Percentiles rank a stretch among this genome's conserved stretches.
Evolutionary conservation across 2,329 filamentous ascomycete species (phyloP).

Genomic region (Pyrenophora teres): DNA sequence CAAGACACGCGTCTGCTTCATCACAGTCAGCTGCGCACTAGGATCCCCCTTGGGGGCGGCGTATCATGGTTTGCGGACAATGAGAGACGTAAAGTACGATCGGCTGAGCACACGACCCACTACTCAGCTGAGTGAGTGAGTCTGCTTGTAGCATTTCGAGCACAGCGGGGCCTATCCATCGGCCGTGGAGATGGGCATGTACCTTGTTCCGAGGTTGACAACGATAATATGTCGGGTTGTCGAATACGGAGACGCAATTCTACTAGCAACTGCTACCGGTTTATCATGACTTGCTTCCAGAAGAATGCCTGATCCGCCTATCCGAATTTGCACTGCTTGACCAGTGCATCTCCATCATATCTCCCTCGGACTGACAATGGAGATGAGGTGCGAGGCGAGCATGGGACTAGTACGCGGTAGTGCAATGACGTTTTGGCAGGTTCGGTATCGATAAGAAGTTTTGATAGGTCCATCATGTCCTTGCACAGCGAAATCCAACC

Average conservation of each 20-base stretch:
- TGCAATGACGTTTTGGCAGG: background rate
- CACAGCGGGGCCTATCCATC: slow-evolving; percentile 24
- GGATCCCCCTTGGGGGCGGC: background rate
- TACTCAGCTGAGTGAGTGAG: slow-evolving; percentile 4
- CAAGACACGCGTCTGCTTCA: slow-evolving; percentile 23
- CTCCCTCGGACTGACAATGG: too few relatives aligned
- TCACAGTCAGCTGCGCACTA: slow-evolving; percentile 22
- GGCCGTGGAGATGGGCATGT: slow-evolving; percentile 25
- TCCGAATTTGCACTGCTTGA: too few relatives aligned
- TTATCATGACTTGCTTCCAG: too few relatives aligned
- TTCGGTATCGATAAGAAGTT: slow-evolving; percentile 16
- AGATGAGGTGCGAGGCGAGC: too few relatives aligned
- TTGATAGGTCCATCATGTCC: background rate
- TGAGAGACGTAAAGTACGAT: background rate
- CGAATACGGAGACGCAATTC: slow-evolving; percentile 57
- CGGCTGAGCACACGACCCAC: background rate
- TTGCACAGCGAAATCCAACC: slow-evolving; percentile 4
- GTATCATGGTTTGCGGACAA: background rate
- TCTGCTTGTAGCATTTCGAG: slow-evolving; percentile 5
- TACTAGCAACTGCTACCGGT: slow-evolving; percentile 56
- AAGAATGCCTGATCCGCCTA: too few relatives aligned
- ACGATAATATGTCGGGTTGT: slow-evolving; percentile 51
- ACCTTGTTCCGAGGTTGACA: slow-evolving; percentile 23
- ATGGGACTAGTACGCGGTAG: background rate
- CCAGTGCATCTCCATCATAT: too few relatives aligned